Evolutionary conservation across 2,329 filamentous ascomycete species (phyloP).

Genomic region (Tolypocladium paradoxum): DNA sequence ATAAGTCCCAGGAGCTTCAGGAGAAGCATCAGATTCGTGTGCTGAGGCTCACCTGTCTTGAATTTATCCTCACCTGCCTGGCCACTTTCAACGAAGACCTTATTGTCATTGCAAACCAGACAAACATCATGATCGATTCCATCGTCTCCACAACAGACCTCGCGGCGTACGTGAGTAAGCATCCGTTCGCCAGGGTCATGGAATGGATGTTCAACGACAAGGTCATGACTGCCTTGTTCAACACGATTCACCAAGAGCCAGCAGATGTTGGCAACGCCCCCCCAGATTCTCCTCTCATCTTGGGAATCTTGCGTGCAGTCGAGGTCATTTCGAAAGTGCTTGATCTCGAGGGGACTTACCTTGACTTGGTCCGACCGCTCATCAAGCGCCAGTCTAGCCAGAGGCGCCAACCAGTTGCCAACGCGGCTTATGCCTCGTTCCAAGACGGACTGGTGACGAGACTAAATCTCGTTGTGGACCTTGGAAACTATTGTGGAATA

Average conservation of each 20-base stretch:
- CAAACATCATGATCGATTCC: constrained; percentile 62
- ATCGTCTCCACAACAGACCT: constrained; percentile 66
- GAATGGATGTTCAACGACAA: constrained; percentile 97
- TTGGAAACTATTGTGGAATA: constrained; percentile 79
- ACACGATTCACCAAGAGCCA: constrained; percentile 65
- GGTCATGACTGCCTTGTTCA: constrained; percentile 69
- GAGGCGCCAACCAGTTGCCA: constrained; percentile 50
- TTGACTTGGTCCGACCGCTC: constrained; percentile 74
- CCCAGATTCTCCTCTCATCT: constrained; percentile 70
- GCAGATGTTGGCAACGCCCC: constrained; percentile 60
- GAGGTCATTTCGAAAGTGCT: constrained; percentile 75
- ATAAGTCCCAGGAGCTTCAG: constrained; percentile 51
- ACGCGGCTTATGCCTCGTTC: constrained; percentile 70
- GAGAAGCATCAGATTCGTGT: constrained; percentile 61
- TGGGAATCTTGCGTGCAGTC: constrained; percentile 68
- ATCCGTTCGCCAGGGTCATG: constrained; percentile 91
- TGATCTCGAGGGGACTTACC: constrained; percentile 81
- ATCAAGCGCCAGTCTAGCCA: constrained; percentile 56
- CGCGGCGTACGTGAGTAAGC: constrained; percentile 69
- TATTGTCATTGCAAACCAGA: constrained; percentile 72
- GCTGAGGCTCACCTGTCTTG: constrained; percentile 68
- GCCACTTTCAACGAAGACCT: constrained; percentile 89
- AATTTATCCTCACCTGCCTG: constrained; percentile 72
- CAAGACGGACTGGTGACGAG: constrained; percentile 84
- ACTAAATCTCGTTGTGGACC: constrained; percentile 64